These are phyloP conservation scores for Vitis rotundifolia DNA, from an alignment of 164 flowering plant genomes.

Conservation along the genomic window DNA sequence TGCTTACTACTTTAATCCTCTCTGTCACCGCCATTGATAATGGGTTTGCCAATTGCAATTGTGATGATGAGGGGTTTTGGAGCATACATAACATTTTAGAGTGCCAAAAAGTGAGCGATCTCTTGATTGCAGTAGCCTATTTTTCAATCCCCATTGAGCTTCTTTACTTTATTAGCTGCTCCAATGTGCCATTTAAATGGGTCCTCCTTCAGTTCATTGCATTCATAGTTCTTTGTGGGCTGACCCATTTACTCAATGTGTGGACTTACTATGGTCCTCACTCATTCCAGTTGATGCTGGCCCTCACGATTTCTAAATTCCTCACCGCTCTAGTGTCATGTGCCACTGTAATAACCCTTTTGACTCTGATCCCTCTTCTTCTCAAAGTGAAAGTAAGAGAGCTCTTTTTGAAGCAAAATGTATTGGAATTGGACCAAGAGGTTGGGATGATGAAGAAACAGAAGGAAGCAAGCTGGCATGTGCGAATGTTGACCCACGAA, in stretches of 20 bases:
- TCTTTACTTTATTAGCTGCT: conserved; percentile 53
- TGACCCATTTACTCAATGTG: conserved; percentile 57
- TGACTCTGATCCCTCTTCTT: conserved; percentile 54
- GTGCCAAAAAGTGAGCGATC: conserved; percentile 57
- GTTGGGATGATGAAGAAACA: conserved; percentile 64
- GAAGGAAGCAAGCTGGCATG: conserved; percentile 61
- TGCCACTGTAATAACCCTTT: conserved; percentile 62
- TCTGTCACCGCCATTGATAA: conserved; percentile 25
- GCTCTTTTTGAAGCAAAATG: conserved; percentile 53
- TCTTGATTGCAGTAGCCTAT: conserved; percentile 60
- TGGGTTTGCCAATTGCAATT: conserved; percentile 37
- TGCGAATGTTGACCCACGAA: conserved; percentile 57
- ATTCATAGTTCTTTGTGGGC: conserved; percentile 66
- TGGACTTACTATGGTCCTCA: conserved; percentile 64
- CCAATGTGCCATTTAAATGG: conserved; percentile 65
- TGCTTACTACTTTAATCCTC: conserved; percentile 11
- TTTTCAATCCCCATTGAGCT: conserved; percentile 65
- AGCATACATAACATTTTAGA: conserved; percentile 36
- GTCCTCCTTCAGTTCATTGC: conserved; percentile 56
- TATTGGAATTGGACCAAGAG: conserved; percentile 51
- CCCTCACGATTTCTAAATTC: conserved; percentile 52
- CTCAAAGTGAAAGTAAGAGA: conserved; percentile 58
- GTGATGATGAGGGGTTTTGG: conserved; percentile 57
- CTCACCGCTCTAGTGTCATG: conserved; percentile 65
- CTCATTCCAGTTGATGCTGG: conserved; percentile 52